Conservation (phyloP, 2,329 filamentous ascomycete genomes). For the Trichophyton benhamiae region DNA sequence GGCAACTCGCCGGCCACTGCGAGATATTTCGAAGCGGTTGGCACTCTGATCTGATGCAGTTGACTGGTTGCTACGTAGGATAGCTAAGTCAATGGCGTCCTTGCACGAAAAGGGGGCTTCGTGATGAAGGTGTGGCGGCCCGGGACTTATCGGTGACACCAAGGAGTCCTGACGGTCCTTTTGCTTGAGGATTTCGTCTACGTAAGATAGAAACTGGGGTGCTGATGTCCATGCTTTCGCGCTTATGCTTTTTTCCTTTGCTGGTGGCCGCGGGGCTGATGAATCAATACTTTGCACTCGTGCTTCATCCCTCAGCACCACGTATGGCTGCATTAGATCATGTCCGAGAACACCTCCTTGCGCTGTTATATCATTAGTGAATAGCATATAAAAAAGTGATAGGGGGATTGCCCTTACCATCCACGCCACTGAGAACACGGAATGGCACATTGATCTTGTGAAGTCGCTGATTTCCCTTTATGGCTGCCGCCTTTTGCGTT, state of each 20-base stretch:
- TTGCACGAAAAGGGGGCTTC: constrained; percentile 46
- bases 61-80: constrained; percentile 65
- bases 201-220: constrained; percentile 62
- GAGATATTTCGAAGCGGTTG: constrained; percentile 92
- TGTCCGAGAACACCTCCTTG: constrained; percentile 82
- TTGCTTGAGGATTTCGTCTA: constrained; percentile 58
- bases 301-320: constrained; percentile 74
- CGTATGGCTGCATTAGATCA: constrained; percentile 87
- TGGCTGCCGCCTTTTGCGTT: constrained; percentile 70
- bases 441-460: constrained; percentile 89
- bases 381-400: not conserved
- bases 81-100: constrained; percentile 81
- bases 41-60: constrained; percentile 60
- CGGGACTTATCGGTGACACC: constrained; percentile 59
- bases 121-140: constrained; percentile 41
- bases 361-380: constrained; percentile 23
- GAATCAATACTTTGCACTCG: constrained; percentile 44
- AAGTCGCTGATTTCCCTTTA: constrained; percentile 65
- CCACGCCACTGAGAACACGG: constrained; percentile 83
- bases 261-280: constrained; percentile 22
- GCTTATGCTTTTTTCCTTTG: constrained; percentile 30
- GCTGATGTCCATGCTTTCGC: constrained; percentile 37
- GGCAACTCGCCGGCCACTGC: constrained; percentile 81
- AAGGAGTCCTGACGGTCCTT: constrained; percentile 41
- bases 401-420: constrained; percentile 38